phyloP scores from a whole-genome alignment of 148 eudicot genomes.

The Linanthus parryae region DNA sequence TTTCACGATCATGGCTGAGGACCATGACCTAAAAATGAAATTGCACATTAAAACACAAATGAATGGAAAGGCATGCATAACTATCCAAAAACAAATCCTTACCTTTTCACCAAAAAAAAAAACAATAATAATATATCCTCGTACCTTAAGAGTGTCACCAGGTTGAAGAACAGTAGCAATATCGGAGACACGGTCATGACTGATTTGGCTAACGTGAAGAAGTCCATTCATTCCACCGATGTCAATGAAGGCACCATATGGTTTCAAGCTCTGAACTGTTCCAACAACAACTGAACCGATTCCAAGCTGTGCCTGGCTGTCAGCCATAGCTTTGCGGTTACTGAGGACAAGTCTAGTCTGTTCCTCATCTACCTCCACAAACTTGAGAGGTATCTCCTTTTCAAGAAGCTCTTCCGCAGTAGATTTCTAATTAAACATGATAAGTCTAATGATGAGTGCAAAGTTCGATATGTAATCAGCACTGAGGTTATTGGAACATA shows the following conservation, averaged over 20 bases:
- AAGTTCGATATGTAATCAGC: too few species aligned
- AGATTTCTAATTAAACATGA: constrained; percentile 84
- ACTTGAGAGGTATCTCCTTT: constrained; percentile 84
- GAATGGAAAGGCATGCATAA: too few species aligned
- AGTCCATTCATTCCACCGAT: constrained; percentile 98
- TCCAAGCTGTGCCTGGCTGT: constrained; percentile 94
- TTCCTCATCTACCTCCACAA: constrained; percentile 96
- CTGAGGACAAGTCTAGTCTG: constrained; percentile 78
- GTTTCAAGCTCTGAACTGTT: constrained; percentile 89
- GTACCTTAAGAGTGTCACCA: constrained; percentile 92
- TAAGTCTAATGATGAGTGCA: too few species aligned
- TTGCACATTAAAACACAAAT: too few species aligned
- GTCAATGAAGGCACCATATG: constrained; percentile 97
- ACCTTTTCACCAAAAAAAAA: constrained; percentile 1
- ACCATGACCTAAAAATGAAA: constrained; percentile 94
- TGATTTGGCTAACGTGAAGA: constrained; percentile 96
- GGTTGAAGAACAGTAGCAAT: constrained; percentile 94
- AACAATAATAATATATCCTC: background rate
- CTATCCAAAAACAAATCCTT: too few species aligned
- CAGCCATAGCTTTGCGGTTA: constrained; percentile 95
- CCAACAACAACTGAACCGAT: constrained; percentile 93
- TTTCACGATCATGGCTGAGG: constrained; percentile 93
- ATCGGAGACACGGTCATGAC: constrained; percentile 92
- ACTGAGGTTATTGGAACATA: too few species aligned
- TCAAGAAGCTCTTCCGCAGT: constrained; percentile 77